These are phyloP conservation scores for Hortiboletus flavorubellus DNA, from an alignment of 768 basidiomycete genomes.

Conservation along the genomic window DNA sequence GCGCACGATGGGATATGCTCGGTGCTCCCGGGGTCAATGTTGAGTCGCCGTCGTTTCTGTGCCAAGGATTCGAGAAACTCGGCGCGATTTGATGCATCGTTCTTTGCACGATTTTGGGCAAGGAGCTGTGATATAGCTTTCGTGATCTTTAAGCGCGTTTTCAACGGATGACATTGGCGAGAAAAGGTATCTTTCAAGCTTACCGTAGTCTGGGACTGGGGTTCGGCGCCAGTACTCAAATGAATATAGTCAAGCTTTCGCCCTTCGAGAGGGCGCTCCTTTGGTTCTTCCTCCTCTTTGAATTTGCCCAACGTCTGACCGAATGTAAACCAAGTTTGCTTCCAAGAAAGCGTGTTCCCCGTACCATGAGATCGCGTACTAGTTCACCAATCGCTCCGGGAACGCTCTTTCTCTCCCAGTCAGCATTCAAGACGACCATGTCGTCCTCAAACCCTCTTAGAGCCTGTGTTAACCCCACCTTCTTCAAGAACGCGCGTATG, in stretches of 20 bases:
- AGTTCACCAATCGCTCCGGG: conserved; percentile 54
- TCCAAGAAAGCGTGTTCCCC: conserved; percentile 16
- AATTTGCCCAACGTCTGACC: conserved; percentile 30
- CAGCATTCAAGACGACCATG: conserved; percentile 63
- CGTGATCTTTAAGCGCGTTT: conserved; percentile 46
- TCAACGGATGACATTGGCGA: neutral
- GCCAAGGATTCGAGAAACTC: conserved; percentile 66
- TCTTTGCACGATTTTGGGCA: conserved; percentile 65
- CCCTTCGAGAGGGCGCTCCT: conserved; percentile 50
- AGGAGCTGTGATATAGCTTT: conserved; percentile 71
- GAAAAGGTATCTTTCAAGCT: conserved; percentile 24
- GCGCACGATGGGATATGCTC: conserved; percentile 56
- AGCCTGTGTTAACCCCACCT: conserved; percentile 56
- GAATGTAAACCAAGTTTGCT: neutral
- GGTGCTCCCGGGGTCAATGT: conserved; percentile 33
- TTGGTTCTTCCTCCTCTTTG: conserved; percentile 23
- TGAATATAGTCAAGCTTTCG: conserved; percentile 65
- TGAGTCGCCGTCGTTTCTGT: conserved; percentile 49
- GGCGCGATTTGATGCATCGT: conserved; percentile 70
- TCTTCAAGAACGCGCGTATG: conserved; percentile 49
- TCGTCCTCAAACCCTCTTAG: conserved; percentile 65
- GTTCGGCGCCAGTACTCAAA: conserved; percentile 41
- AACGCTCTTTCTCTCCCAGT: conserved; percentile 59
- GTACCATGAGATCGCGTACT: conserved; percentile 48
- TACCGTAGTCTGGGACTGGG: conserved; percentile 59